These are phyloP conservation scores for Lyophyllum decastes DNA, from an alignment of 768 basidiomycete species.

Conservation along the genomic window DNA sequence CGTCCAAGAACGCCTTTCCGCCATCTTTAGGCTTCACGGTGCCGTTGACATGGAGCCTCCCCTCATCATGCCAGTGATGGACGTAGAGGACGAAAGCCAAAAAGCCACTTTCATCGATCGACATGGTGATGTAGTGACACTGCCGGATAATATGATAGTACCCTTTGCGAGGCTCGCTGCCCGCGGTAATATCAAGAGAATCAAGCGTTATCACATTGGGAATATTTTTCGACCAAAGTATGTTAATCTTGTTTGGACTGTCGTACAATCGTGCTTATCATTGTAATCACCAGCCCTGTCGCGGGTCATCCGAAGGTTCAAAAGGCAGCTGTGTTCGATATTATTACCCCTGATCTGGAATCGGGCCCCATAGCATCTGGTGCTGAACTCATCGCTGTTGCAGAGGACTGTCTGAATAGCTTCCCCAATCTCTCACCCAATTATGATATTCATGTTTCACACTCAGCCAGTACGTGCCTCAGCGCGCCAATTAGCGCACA, in stretches of 20 bases:
- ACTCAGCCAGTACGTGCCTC: constrained; percentile 62
- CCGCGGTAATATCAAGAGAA: constrained; percentile 59
- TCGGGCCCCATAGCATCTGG: constrained; percentile 67
- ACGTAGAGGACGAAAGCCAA: constrained; percentile 61
- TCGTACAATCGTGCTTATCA: background rate
- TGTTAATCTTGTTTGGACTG: constrained; percentile 20
- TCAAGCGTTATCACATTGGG: constrained; percentile 82
- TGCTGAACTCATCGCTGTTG: constrained; percentile 73
- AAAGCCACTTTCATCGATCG: constrained; percentile 79
- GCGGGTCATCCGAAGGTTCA: constrained; percentile 72
- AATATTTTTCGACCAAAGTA: constrained; percentile 74
- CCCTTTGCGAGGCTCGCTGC: constrained; percentile 87
- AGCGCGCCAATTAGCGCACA: background rate
- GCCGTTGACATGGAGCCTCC: constrained; percentile 88
- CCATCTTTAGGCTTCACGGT: constrained; percentile 87
- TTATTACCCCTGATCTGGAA: constrained; percentile 73
- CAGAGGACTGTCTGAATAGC: constrained; percentile 63
- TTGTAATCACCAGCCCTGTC: constrained; percentile 44
- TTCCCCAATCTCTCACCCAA: constrained; percentile 70
- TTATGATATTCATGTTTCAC: constrained; percentile 80
- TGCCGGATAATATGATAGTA: constrained; percentile 72
- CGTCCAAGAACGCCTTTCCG: constrained; percentile 73
- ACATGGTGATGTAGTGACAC: constrained; percentile 72
- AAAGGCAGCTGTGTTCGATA: constrained; percentile 82
- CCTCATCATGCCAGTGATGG: constrained; percentile 72